A percentile compares a stretch with the other conserved stretches of the same genome.
Evolutionary conservation across 148 eudicot species (phyloP).

Genomic region (Rhododendron mucronatum): DNA sequence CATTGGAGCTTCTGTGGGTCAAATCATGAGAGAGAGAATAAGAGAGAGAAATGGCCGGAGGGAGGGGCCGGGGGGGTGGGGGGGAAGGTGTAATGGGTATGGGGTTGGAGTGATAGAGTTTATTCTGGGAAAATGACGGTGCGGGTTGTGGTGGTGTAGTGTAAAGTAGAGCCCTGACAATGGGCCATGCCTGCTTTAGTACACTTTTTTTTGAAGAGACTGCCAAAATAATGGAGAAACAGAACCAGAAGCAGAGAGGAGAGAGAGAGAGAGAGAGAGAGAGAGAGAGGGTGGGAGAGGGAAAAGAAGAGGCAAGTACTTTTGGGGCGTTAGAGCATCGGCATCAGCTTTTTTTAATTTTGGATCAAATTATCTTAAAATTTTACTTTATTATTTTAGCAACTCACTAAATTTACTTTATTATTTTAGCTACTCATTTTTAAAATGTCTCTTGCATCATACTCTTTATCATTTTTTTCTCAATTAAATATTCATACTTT

Average conservation of each 20-base stretch:
- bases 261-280: slow-evolving; percentile 15
- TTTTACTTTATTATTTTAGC: too few species aligned
- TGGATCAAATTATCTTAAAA: too few species aligned
- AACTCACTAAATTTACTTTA: too few species aligned
- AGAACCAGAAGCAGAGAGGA: not conserved
- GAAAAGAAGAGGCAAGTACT: not conserved
- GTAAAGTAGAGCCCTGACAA: slow-evolving; percentile 36
- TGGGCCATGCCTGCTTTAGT: slow-evolving; percentile 46
- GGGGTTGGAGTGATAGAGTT: not conserved
- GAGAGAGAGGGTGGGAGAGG: not conserved
- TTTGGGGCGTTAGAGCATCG: not conserved
- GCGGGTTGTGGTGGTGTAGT: slow-evolving; percentile 1
- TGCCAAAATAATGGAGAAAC: slow-evolving; percentile 3
- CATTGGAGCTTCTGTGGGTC: slow-evolving; percentile 20
- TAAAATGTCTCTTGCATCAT: too few species aligned
- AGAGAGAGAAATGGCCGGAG: too few species aligned
- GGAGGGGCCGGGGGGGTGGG: too few species aligned
- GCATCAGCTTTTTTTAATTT: too few species aligned
- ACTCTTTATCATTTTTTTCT: too few species aligned
- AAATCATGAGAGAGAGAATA: not conserved
- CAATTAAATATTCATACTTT: too few species aligned
- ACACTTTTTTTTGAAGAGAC: not conserved
- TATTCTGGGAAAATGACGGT: slow-evolving; percentile 8
- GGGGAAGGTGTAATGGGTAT: not conserved
- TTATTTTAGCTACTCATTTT: too few species aligned